phyloP scores from a whole-genome alignment of 306 rosid genomes.

The Macrotyloma uniflorum region DNA sequence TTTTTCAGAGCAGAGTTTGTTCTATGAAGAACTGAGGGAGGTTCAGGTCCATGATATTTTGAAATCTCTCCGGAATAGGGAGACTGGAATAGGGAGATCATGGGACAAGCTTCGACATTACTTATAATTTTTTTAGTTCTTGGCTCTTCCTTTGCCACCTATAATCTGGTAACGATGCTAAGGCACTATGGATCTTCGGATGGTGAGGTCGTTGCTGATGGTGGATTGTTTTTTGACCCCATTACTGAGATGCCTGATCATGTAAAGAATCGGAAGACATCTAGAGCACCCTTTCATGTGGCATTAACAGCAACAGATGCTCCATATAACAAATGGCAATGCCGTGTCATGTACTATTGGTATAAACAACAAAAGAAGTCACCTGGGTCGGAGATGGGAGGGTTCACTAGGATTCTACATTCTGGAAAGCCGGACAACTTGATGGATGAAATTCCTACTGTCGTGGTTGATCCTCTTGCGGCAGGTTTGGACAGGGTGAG shows the following conservation, averaged over 20 bases:
- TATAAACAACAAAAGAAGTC: constrained; percentile 63
- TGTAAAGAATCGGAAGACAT: constrained; percentile 53
- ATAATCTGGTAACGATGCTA: constrained; percentile 71
- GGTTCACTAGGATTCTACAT: constrained; percentile 91
- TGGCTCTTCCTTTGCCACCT: constrained; percentile 79
- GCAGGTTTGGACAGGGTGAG: constrained; percentile 89
- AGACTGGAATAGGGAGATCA: constrained; percentile 60
- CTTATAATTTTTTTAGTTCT: constrained; percentile 68
- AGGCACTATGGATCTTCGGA: constrained; percentile 60
- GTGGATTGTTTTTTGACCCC: constrained; percentile 60
- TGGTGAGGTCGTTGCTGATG: constrained; percentile 36
- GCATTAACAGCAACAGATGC: constrained; percentile 95
- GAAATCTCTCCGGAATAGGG: constrained; percentile 54
- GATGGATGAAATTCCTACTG: constrained; percentile 97
- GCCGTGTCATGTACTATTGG: constrained; percentile 97
- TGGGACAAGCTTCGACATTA: constrained; percentile 70
- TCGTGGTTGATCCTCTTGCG: constrained; percentile 95
- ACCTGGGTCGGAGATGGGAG: constrained; percentile 97
- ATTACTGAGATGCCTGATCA: constrained; percentile 75
- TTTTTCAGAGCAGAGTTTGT: constrained; percentile 42
- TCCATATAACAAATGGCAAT: constrained; percentile 89
- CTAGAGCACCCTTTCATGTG: constrained; percentile 71
- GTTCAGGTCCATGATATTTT: constrained; percentile 41
- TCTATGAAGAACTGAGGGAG: constrained; percentile 41
- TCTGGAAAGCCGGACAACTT: constrained; percentile 89